Evolutionary conservation across 2,329 filamentous ascomycete species (phyloP), one percentile per base, ranked within the genome.

Genomic region (Aspergillus amoenus): DNA sequence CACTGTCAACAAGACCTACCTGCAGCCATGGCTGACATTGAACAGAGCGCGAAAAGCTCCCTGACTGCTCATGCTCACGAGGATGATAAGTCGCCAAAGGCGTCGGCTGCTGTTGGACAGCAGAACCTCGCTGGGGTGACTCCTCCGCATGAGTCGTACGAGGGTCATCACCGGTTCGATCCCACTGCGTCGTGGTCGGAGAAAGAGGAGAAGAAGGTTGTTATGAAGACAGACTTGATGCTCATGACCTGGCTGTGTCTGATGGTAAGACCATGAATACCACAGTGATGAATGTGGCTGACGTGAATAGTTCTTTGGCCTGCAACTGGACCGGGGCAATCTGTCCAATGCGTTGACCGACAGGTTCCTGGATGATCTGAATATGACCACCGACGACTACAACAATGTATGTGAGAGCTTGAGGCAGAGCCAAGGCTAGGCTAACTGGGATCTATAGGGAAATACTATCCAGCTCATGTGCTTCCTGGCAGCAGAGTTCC

Each of bases 131-230:
- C 66, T 21, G 60, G 64, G 15, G 61, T 67, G 21, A 51, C 68
- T 43, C 59, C 66, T 22, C 72, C 72, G 3, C 70, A 72, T 52
- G 65, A 68, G 54, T 65, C 65, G 5, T 67, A 63, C 34, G 64
- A 70, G 47, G 66, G 66, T 5, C 61, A 59, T 44, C 66, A 70
- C 59, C 64, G 68, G 9, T 65, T 65, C 53, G 62, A 67, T 27
- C 64, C 65, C 13, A 62, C 59, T 8, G 65, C 63, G 1, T 55
- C 63, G 12, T 69, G 67, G 67, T 66, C 64, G 2, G 55, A 40
- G 2, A 71, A 76, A 48, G 80, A 82, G 60, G 81, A 82, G 66
- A 74, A 72, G 56, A 70, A 64, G 24, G 64, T 82, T 4, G 72
- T 82, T 9, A 68, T 77, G 39, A 82, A 78, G 72, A 78, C 79